Conservation (phyloP, 2,329 filamentous ascomycete species). For the Cladophialophora chaetospira region DNA sequence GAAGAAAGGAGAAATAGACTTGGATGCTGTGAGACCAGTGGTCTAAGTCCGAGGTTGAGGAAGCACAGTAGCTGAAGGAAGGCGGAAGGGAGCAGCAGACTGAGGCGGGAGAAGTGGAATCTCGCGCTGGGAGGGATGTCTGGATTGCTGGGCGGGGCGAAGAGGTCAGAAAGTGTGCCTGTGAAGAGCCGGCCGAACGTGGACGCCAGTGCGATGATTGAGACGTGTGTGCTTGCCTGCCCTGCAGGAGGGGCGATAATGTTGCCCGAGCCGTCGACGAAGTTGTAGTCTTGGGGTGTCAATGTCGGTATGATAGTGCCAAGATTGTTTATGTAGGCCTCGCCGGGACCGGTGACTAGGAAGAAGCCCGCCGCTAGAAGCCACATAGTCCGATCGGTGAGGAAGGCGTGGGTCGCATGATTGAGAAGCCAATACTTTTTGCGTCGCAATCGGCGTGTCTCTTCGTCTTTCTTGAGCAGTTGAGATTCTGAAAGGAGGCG, state of each 20-base stretch:
- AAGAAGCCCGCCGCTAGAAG: conserved; percentile 88
- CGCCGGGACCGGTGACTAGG: conserved; percentile 89
- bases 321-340: conserved; percentile 96
- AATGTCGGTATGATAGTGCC: conserved; percentile 90
- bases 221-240: conserved; percentile 80
- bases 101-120: conserved; percentile 68
- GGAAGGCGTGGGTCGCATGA: conserved; percentile 81
- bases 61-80: conserved; percentile 74
- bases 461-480: conserved; percentile 46
- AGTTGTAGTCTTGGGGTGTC: conserved; percentile 65
- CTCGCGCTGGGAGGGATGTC: conserved; percentile 36
- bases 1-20: conserved; percentile 85
- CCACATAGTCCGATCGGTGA: conserved; percentile 94
- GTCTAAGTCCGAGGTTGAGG: conserved; percentile 73
- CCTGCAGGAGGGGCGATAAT: conserved; percentile 55
- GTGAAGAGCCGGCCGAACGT: conserved; percentile 89
- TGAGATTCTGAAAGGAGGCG: conserved; percentile 45
- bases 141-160: conserved; percentile 61
- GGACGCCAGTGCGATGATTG: conserved; percentile 85
- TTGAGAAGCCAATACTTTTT: conserved; percentile 93
- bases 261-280: conserved; percentile 40
- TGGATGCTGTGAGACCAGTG: conserved; percentile 72
- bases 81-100: conserved; percentile 76
- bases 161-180: conserved; percentile 82
- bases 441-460: conserved; percentile 59